Percentiles rank a stretch among this genome's conserved stretches.
Evolutionary conservation across 2,329 filamentous ascomycete genomes (phyloP).

Genomic region (Phialophora tarda): DNA sequence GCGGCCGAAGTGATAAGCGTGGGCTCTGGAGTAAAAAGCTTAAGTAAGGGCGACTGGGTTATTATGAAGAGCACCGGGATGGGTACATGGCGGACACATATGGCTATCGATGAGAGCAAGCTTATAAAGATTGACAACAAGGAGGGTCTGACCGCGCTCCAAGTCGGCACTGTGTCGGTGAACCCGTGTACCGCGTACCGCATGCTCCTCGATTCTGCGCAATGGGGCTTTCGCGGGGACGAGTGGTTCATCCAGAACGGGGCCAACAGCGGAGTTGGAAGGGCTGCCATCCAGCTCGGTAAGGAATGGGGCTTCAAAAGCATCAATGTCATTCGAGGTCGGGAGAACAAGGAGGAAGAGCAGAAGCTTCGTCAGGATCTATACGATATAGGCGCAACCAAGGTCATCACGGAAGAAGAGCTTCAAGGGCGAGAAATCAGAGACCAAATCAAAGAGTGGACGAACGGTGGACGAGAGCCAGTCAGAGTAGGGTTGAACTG

Average conservation of each 20-base stretch:
- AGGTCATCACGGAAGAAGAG: conserved; percentile 67
- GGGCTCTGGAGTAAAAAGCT: conserved; percentile 65
- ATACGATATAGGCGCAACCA: conserved; percentile 64
- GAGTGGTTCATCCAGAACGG: conserved; percentile 98
- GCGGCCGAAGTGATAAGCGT: conserved; percentile 84
- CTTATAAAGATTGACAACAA: conserved; percentile 74
- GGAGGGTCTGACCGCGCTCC: conserved; percentile 71
- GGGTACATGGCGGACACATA: conserved; percentile 95
- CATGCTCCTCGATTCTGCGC: conserved; percentile 81
- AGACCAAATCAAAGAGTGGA: conserved; percentile 67
- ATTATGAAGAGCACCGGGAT: conserved; percentile 82
- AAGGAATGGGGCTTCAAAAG: conserved; percentile 85
- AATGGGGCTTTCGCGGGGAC: conserved; percentile 65
- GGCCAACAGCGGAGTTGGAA: conserved; percentile 89
- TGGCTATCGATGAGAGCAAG: conserved; percentile 65
- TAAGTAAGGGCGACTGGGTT: conserved; percentile 87
- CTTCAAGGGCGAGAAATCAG: conserved; percentile 52
- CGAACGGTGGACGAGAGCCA: conserved; percentile 71
- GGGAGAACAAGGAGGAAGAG: conserved; percentile 65
- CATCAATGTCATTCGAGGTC: conserved; percentile 83
- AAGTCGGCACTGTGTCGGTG: conserved; percentile 85
- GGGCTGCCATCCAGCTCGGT: conserved; percentile 88
- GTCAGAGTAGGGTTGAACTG: conserved; percentile 87
- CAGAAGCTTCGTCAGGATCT: conserved; percentile 66
- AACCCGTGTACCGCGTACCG: conserved; percentile 95